Evolutionary conservation across 345 rosid genomes (phyloP).

Genomic region (Luvunga scandens): DNA sequence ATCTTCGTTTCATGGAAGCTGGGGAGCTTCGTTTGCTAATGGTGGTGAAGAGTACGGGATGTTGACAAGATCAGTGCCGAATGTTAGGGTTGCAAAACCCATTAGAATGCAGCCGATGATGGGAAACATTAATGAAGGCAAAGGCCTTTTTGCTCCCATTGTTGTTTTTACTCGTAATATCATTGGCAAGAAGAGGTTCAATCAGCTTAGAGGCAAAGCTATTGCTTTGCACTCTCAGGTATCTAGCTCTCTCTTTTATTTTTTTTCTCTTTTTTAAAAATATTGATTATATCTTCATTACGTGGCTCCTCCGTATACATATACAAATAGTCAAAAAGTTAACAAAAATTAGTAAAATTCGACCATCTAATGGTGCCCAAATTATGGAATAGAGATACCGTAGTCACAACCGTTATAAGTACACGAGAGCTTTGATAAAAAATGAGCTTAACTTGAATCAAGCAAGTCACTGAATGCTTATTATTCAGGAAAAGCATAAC

Average conservation of each 20-base stretch:
- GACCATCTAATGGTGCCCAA: too few species aligned
- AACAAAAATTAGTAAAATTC: too few species aligned
- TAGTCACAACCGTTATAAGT: too few species aligned
- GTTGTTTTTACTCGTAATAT: slow-evolving; percentile 72
- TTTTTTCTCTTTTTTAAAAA: background rate
- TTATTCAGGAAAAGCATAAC: too few species aligned
- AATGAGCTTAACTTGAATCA: too few species aligned
- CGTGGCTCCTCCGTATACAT: background rate
- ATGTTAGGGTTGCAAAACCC: slow-evolving; percentile 45
- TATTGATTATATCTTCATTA: background rate
- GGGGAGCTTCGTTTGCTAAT: slow-evolving; percentile 39
- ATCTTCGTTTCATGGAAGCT: slow-evolving; percentile 49
- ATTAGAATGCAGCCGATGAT: slow-evolving; percentile 55
- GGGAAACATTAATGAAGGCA: slow-evolving; percentile 95
- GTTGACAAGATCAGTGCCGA: slow-evolving; percentile 37
- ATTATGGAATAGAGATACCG: too few species aligned
- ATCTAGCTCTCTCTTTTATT: background rate
- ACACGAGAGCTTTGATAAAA: too few species aligned
- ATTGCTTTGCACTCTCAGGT: slow-evolving; percentile 98
- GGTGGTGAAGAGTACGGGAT: slow-evolving; percentile 58
- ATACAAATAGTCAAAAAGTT: too few species aligned
- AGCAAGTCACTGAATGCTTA: too few species aligned
- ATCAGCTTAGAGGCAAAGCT: slow-evolving; percentile 95
- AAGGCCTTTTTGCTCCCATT: slow-evolving; percentile 81
- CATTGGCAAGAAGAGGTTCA: slow-evolving; percentile 82